Evolutionary conservation across 1,139 yeast species (phyloP).

Genomic region (Meyerozyma guilliermondii): DNA sequence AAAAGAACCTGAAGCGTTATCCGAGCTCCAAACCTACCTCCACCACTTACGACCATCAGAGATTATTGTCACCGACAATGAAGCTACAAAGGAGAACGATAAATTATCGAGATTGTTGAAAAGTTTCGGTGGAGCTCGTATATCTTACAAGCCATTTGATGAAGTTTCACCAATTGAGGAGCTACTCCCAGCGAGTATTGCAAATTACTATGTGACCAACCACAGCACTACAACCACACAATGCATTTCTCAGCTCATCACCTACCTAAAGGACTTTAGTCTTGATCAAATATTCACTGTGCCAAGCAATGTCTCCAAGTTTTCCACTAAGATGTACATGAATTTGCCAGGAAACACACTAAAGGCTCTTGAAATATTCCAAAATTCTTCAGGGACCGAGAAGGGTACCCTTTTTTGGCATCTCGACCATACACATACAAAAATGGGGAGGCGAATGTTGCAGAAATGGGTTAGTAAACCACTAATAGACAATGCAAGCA

Average conservation of each 20-base stretch:
- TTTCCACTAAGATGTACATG: conserved; percentile 52
- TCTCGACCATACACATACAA: conserved; percentile 73
- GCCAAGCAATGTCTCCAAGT: conserved; percentile 47
- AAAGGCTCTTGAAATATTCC: conserved; percentile 67
- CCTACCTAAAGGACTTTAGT: conserved; percentile 58
- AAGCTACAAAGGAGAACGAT: not conserved
- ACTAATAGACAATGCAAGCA: conserved; percentile 44
- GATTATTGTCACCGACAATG: not conserved
- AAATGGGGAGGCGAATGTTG: conserved; percentile 66
- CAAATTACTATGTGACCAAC: conserved; percentile 21
- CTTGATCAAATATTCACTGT: conserved; percentile 53
- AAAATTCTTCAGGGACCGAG: conserved; percentile 52
- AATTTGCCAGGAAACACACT: conserved; percentile 64
- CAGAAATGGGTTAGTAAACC: conserved; percentile 76
- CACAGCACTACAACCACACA: conserved; percentile 23
- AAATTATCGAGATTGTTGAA: not conserved
- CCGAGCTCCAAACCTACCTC: conserved; percentile 15
- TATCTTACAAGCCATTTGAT: not conserved
- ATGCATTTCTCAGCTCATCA: conserved; percentile 45
- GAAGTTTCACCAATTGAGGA: not conserved
- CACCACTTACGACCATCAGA: not conserved
- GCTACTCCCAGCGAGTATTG: conserved; percentile 9
- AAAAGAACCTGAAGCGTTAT: conserved; percentile 53
- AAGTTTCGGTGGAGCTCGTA: not conserved
- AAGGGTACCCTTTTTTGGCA: conserved; percentile 76